Conservation (phyloP, 306 rosid species). For the Inga leiocalycina region DNA sequence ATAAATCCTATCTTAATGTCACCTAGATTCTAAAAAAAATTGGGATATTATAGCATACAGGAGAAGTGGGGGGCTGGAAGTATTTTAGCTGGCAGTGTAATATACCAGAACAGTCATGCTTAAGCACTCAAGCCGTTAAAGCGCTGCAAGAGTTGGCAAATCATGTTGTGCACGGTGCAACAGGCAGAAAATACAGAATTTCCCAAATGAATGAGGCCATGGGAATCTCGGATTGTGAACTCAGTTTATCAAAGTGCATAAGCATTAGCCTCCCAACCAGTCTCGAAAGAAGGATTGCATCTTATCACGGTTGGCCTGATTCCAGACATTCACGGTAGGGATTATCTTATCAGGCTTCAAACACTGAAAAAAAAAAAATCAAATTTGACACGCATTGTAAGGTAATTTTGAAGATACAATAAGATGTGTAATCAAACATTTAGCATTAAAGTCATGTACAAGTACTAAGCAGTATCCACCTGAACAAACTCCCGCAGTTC, state of each 20-base stretch:
- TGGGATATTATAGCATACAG: background rate
- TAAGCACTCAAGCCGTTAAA: background rate
- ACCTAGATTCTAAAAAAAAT: too few species aligned
- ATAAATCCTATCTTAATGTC: background rate
- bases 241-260: slow-evolving; percentile 11
- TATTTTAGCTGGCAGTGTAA: background rate
- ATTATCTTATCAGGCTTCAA: slow-evolving; percentile 58
- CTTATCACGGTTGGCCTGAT: slow-evolving; percentile 55
- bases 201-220: slow-evolving; percentile 7
- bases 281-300: slow-evolving; percentile 58
- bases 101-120: background rate
- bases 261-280: slow-evolving; percentile 47
- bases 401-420: slow-evolving; percentile 5
- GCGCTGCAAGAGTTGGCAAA: background rate
- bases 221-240: background rate
- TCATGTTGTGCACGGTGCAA: slow-evolving; percentile 18
- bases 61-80: background rate
- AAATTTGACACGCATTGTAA: background rate
- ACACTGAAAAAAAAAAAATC: slow-evolving; percentile 36
- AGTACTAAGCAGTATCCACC: slow-evolving; percentile 34
- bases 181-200: background rate
- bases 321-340: slow-evolving; percentile 56
- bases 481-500: slow-evolving; percentile 60
- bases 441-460: background rate
- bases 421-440: slow-evolving; percentile 13